phyloP scores from a whole-genome alignment of 2,329 filamentous ascomycete species.

The Curvularia sp. region DNA sequence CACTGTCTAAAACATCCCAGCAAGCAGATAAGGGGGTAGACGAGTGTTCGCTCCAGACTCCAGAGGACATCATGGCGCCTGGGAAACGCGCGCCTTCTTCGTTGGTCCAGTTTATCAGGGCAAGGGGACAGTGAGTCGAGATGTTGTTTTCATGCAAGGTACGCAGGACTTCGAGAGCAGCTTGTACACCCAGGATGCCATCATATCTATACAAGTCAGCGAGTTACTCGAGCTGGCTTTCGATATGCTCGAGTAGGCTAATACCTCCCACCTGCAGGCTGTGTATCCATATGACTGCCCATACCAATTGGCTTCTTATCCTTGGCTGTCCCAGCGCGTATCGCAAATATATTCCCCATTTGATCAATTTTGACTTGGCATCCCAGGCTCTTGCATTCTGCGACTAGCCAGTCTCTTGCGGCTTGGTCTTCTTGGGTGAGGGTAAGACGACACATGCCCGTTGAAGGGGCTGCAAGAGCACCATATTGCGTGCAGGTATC shows the following conservation, averaged over 20 bases:
- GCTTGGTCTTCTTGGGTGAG: slow-evolving; percentile 53
- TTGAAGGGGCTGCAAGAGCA: slow-evolving; percentile 47
- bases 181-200: slow-evolving; percentile 75
- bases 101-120: slow-evolving; percentile 79
- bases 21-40: slow-evolving; percentile 44
- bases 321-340: slow-evolving; percentile 44
- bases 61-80: slow-evolving; percentile 74
- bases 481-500: slow-evolving; percentile 40
- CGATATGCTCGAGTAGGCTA: neutral
- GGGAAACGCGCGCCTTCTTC: slow-evolving; percentile 83
- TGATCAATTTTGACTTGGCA: slow-evolving; percentile 46
- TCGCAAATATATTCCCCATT: slow-evolving; percentile 48
- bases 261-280: slow-evolving; percentile 51
- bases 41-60: slow-evolving; percentile 70
- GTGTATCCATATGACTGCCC: slow-evolving; percentile 61
- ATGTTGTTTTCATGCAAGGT: slow-evolving; percentile 45
- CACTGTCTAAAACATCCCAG: slow-evolving; percentile 54
- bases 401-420: slow-evolving; percentile 42
- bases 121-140: slow-evolving; percentile 66
- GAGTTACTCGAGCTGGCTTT: fast-evolving
- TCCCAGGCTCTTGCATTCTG: slow-evolving; percentile 36
- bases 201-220: slow-evolving; percentile 63
- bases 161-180: slow-evolving; percentile 58
- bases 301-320: slow-evolving; percentile 58
- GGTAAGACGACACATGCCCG: slow-evolving; percentile 77